Conservation (phyloP, 2,329 filamentous ascomycete species). For the Cytospora paraplurivora region DNA sequence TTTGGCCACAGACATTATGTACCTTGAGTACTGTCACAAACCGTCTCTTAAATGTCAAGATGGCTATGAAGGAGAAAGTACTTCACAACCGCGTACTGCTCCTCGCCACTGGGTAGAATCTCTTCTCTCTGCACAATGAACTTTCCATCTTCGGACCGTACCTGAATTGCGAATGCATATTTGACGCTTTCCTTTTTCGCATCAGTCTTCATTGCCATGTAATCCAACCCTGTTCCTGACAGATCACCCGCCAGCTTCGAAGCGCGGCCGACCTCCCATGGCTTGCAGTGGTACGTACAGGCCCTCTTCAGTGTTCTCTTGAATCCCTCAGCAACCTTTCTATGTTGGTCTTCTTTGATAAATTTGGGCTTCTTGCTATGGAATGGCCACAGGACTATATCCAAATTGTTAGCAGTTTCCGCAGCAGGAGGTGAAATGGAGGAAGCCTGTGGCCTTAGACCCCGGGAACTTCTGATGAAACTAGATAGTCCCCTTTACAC, state of each 20-base stretch:
- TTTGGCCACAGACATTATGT: no score
- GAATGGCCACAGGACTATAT: no score
- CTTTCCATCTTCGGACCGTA: not conserved
- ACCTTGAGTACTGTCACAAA: no score
- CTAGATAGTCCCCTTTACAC: no score
- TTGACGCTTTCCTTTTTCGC: not conserved
- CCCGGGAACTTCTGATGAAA: no score
- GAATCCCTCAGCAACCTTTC: no score
- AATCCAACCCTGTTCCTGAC: not conserved
- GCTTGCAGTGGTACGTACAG: not conserved
- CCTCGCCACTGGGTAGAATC: not conserved
- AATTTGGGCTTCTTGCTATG: no score
- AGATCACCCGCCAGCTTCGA: not conserved
- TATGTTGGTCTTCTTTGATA: no score
- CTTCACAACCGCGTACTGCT: not conserved
- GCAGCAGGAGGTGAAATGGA: no score
- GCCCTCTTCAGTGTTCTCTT: not conserved
- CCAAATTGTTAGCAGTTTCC: no score
- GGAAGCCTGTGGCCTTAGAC: no score
- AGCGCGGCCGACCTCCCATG: not conserved
- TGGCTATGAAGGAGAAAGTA: not conserved
- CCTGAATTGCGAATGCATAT: not conserved
- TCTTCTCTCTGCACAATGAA: not conserved
- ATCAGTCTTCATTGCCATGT: not conserved
- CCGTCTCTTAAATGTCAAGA: no score